Percentiles rank a stretch among this genome's conserved stretches.
phyloP scores from a whole-genome alignment of 2,329 filamentous ascomycete genomes.

The Pseudopyricularia javanii region DNA sequence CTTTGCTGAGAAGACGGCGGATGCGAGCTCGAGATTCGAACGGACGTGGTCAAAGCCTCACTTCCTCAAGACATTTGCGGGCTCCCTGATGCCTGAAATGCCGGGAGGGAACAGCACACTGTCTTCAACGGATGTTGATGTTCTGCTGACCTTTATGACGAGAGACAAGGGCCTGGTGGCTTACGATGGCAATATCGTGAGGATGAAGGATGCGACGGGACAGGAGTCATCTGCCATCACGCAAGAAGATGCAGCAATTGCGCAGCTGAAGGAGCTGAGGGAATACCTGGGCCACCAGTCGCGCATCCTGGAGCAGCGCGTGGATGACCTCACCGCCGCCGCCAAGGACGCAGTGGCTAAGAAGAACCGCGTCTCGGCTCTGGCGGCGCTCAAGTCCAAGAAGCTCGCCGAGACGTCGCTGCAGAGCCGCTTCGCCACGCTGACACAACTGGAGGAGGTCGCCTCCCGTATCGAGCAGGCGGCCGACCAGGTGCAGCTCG shows the following conservation, averaged over 20 bases:
- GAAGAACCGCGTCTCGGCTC: constrained; percentile 64
- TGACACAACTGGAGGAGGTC: constrained; percentile 73
- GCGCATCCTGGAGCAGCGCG: constrained; percentile 49
- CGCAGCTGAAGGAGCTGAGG: constrained; percentile 70
- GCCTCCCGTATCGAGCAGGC: constrained; percentile 78
- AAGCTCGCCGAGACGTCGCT: constrained; percentile 70
- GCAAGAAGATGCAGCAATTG: constrained; percentile 69
- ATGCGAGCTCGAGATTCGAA: constrained; percentile 42
- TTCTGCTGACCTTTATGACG: constrained; percentile 57
- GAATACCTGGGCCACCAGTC: constrained; percentile 64
- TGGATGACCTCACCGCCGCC: constrained; percentile 49
- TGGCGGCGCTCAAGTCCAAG: constrained; percentile 69
- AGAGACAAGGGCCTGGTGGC: constrained; percentile 50
- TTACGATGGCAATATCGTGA: constrained; percentile 59
- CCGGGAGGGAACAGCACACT: constrained; percentile 25
- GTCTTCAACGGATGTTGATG: constrained; percentile 52
- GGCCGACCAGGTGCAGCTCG: constrained; percentile 69
- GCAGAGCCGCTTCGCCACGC: constrained; percentile 56
- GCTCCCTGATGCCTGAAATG: constrained; percentile 28
- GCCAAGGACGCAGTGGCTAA: constrained; percentile 59
- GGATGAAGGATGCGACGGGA: constrained; percentile 46
- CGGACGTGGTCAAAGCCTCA: constrained; percentile 54
- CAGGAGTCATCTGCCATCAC: constrained; percentile 37
- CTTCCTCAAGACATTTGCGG: constrained; percentile 47
- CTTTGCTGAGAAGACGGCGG: constrained; percentile 31